Conservation (phyloP, 345 rosid genomes). For the Anastatica hierochuntica region DNA sequence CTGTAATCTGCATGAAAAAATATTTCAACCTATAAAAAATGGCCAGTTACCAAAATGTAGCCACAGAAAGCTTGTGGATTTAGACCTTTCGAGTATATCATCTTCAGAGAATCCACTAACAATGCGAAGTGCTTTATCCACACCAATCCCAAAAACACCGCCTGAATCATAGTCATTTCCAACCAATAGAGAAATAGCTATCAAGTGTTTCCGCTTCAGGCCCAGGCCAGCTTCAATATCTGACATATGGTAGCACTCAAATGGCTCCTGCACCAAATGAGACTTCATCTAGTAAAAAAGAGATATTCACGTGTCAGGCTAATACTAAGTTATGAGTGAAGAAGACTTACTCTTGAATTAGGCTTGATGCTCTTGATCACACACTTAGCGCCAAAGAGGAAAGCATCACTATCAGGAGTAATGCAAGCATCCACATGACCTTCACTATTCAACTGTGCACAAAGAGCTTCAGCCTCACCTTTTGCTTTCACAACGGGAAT, state of each 20-base stretch:
- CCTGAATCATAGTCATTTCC: conserved; percentile 74
- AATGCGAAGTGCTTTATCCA: conserved; percentile 61
- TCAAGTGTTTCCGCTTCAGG: conserved; percentile 67
- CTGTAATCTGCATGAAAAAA: conserved; percentile 36
- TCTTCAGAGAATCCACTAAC: conserved; percentile 53
- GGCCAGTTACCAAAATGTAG: background rate
- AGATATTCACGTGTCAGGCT: background rate
- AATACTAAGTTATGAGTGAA: background rate
- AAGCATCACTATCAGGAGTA: conserved; percentile 88
- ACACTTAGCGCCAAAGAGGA: conserved; percentile 81
- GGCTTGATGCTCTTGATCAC: conserved; percentile 71
- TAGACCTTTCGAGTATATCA: conserved; percentile 50
- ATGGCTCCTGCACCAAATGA: conserved; percentile 56
- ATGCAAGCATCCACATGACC: conserved; percentile 89
- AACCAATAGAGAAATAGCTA: conserved; percentile 78
- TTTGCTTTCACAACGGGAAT: conserved; percentile 70
- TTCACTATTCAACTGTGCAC: conserved; percentile 66
- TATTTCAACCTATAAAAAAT: background rate
- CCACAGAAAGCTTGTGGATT: background rate
- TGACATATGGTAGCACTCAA: conserved; percentile 76
- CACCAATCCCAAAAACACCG: conserved; percentile 80
- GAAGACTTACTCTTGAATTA: conserved; percentile 48
- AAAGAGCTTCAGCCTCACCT: conserved; percentile 93
- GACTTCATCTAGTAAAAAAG: background rate
- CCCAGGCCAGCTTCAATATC: conserved; percentile 85